Conservation (phyloP, 2,329 filamentous ascomycete genomes). For the Emmonsiellopsis sp. region DNA sequence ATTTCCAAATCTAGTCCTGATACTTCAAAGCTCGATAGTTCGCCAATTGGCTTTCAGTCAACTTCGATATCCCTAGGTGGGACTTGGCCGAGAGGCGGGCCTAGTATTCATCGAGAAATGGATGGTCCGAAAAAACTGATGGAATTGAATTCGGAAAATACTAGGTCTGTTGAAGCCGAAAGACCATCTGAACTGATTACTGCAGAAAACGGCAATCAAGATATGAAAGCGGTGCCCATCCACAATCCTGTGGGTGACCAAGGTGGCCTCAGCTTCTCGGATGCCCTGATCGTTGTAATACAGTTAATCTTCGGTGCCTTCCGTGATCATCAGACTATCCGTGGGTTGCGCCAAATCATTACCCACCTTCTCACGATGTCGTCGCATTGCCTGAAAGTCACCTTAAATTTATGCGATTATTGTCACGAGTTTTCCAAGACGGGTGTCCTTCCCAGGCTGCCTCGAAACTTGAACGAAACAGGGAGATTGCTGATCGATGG, state of each 20-base stretch:
- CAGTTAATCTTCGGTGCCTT: background rate
- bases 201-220: background rate
- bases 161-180: background rate
- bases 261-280: background rate
- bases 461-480: conserved; percentile 2
- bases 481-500: conserved; percentile 20
- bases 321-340: background rate
- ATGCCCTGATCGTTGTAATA: background rate
- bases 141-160: background rate
- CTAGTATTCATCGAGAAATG: background rate
- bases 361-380: background rate
- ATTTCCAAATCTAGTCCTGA: background rate
- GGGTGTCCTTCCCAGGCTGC: background rate
- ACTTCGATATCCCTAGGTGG: background rate
- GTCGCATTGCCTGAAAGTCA: conserved; percentile 2
- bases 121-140: background rate
- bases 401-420: background rate
- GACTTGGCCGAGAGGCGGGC: background rate
- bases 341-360: background rate
- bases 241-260: background rate
- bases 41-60: too few species aligned
- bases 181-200: background rate
- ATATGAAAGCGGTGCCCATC: background rate
- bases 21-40: background rate
- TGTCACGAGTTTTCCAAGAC: conserved; percentile 1